Percentiles rank a stretch among this genome's conserved stretches.
Conservation (phyloP, 305 asterid genomes). For the Petunia hybrid region DNA sequence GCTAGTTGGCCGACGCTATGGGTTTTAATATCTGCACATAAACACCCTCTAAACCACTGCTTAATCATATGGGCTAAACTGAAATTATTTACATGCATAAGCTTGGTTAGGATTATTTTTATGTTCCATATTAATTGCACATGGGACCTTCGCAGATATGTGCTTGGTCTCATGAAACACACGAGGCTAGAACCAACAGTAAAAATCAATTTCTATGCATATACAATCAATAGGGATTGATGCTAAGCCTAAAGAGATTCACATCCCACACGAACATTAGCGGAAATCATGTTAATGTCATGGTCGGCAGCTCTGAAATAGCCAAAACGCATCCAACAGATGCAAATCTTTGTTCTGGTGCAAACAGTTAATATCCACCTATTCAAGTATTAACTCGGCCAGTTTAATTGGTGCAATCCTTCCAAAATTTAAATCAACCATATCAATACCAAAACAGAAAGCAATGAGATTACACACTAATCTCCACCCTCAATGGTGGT, state of each 20-base stretch:
- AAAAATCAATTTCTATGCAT: background rate
- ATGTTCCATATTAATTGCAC: slow-evolving; percentile 22
- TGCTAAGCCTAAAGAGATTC: background rate
- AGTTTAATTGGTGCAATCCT: background rate
- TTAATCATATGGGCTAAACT: slow-evolving; percentile 15
- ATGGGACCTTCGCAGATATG: background rate
- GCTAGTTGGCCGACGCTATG: background rate
- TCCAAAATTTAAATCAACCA: background rate
- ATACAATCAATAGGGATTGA: slow-evolving; percentile 11
- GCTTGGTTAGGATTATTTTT: background rate
- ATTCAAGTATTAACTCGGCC: slow-evolving; percentile 23
- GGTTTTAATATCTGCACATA: background rate
- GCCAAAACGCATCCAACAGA: background rate
- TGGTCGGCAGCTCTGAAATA: slow-evolving; percentile 5
- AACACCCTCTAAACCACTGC: slow-evolving; percentile 17
- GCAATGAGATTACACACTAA: slow-evolving; percentile 11
- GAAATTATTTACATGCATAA: background rate
- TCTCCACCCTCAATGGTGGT: slow-evolving; percentile 4
- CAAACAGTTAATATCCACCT: background rate
- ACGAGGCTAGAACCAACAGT: background rate
- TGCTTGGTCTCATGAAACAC: background rate
- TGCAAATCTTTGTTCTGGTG: slow-evolving; percentile 9
- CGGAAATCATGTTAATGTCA: slow-evolving; percentile 14
- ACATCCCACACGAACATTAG: background rate
- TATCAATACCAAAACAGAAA: background rate